These are phyloP conservation scores for Ambrosiella xylebori DNA, from an alignment of 2,329 filamentous ascomycete genomes.

Conservation along the genomic window DNA sequence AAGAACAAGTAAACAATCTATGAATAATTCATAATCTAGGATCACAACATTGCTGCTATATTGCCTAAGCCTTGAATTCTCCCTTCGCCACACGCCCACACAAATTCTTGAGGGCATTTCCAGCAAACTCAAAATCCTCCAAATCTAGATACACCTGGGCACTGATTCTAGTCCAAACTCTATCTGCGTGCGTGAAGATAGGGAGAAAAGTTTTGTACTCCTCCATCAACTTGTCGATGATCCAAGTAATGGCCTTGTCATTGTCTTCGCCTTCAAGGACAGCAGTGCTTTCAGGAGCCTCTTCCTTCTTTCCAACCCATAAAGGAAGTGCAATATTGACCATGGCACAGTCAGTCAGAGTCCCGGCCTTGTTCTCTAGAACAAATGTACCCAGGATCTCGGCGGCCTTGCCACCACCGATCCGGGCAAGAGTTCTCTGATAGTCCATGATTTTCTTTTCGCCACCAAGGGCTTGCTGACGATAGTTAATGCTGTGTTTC, in stretches of 20 bases:
- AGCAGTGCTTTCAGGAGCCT: conserved; percentile 16
- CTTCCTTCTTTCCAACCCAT: conserved; percentile 16
- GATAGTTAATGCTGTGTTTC: conserved; percentile 53
- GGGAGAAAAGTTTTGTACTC: conserved; percentile 59
- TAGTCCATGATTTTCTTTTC: conserved; percentile 54
- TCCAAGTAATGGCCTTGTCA: conserved; percentile 35
- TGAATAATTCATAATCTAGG: not conserved
- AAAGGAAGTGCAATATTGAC: conserved; percentile 60
- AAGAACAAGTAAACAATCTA: not conserved
- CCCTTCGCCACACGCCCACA: conserved; percentile 24
- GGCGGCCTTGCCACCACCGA: conserved; percentile 45
- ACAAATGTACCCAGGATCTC: conserved; percentile 50
- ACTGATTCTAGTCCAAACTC: conserved; percentile 56
- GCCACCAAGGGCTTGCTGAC: conserved; percentile 50
- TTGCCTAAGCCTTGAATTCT: conserved; percentile 16
- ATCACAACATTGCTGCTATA: not conserved
- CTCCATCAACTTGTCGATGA: conserved; percentile 32
- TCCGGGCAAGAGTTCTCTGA: conserved; percentile 40
- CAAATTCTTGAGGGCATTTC: conserved; percentile 35
- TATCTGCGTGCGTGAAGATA: conserved; percentile 40
- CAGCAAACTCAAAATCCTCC: conserved; percentile 60
- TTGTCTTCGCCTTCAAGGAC: conserved; percentile 20
- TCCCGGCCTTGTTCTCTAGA: conserved; percentile 46
- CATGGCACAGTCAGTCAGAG: conserved; percentile 50
- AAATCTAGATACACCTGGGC: conserved; percentile 73